Evolutionary conservation across 108 stramenopile genomes (phyloP).

Genomic region (Cylindrotheca closterium): DNA sequence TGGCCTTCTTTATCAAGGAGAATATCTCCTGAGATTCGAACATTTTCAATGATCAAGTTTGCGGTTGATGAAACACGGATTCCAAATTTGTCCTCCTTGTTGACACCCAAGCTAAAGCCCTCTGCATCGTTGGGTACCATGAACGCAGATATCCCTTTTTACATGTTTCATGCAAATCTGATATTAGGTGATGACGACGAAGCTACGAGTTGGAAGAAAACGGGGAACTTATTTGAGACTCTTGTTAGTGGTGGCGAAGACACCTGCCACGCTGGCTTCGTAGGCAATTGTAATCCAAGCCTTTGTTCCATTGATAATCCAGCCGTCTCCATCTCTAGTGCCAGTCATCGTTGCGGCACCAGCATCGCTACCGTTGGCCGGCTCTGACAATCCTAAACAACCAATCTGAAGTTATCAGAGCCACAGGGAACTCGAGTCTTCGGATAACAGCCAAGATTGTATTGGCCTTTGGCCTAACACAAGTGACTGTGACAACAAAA

Average conservation of each 20-base stretch:
- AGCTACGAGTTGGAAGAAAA: not conserved
- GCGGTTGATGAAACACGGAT: slow-evolving; percentile 94
- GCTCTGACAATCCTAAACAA: slow-evolving; percentile 92
- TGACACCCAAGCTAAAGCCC: slow-evolving; percentile 93
- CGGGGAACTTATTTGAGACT: slow-evolving; percentile 76
- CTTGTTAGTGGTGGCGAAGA: slow-evolving; percentile 98
- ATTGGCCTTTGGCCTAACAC: no score
- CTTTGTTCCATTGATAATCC: slow-evolving; percentile 96
- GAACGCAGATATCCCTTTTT: slow-evolving; percentile 94
- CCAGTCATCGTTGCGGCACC: slow-evolving; percentile 95
- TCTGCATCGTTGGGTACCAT: slow-evolving; percentile 80
- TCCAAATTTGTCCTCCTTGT: slow-evolving; percentile 98
- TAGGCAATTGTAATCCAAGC: slow-evolving; percentile 99
- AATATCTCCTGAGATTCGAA: slow-evolving; percentile 75
- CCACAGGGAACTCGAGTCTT: no score
- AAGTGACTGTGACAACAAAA: no score
- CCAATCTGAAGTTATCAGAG: slow-evolving; percentile 38
- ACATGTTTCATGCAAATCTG: slow-evolving; percentile 42
- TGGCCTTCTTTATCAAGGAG: slow-evolving; percentile 83
- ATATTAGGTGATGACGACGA: not conserved
- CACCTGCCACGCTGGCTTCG: slow-evolving; percentile 87
- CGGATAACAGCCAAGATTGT: no score
- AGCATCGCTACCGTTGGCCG: slow-evolving; percentile 91
- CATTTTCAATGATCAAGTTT: slow-evolving; percentile 94
- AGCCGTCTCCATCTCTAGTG: slow-evolving; percentile 81